phyloP scores from a whole-genome alignment of 2,329 filamentous ascomycete species.

The Talaromyces sp. region DNA sequence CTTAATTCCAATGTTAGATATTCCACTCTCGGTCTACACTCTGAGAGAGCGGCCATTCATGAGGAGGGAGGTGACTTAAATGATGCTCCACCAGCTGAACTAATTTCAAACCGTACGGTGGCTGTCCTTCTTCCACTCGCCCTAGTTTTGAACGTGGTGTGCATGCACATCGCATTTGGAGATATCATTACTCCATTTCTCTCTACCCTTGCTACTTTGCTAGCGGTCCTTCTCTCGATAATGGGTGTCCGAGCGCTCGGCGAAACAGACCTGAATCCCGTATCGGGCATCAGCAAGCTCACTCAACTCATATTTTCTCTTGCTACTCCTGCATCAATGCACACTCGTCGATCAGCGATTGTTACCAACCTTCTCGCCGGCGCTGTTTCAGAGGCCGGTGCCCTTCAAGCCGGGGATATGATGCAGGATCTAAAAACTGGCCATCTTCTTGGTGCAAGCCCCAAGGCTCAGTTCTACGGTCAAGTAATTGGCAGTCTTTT shows the following conservation, averaged over 20 bases:
- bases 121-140: constrained; percentile 70
- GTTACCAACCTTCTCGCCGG: constrained; percentile 92
- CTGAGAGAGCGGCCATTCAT: constrained; percentile 8
- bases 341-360: constrained; percentile 73
- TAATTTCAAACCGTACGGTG: constrained; percentile 67
- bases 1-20: constrained; percentile 25
- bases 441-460: constrained; percentile 83
- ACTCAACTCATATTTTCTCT: constrained; percentile 93
- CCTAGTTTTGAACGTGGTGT: constrained; percentile 69
- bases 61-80: constrained; percentile 46
- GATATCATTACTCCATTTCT: constrained; percentile 71
- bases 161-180: constrained; percentile 79
- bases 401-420: constrained; percentile 89
- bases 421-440: constrained; percentile 98
- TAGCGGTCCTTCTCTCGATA: constrained; percentile 65
- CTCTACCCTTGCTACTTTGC: constrained; percentile 70
- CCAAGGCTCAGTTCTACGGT: constrained; percentile 93
- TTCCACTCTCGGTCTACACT: constrained; percentile 20
- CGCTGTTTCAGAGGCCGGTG: constrained; percentile 77
- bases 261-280: constrained; percentile 91
- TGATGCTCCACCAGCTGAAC: constrained; percentile 78
- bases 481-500: constrained; percentile 85
- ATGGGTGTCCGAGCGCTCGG: constrained; percentile 62
- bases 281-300: constrained; percentile 92
- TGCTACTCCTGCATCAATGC: constrained; percentile 72